A percentile compares a stretch with the other conserved stretches of the same genome.
Evolutionary conservation across 1,139 yeast species (phyloP).

Genomic region (Candida tropicalis): DNA sequence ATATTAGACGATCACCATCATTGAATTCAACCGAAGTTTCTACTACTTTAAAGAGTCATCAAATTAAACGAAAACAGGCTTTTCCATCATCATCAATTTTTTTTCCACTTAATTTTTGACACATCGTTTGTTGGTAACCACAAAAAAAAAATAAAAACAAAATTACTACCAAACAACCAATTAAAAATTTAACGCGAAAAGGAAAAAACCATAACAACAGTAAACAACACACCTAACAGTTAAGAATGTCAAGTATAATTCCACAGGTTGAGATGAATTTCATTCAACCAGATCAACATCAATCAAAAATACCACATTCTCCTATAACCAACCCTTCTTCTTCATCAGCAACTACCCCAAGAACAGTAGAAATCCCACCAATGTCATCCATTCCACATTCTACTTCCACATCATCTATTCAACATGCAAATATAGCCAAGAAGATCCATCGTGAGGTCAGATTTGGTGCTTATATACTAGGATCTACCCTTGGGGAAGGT

Average conservation of each 20-base stretch:
- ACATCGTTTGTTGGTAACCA: neutral
- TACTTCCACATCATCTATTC: constrained; percentile 6
- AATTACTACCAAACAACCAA: constrained; percentile 3
- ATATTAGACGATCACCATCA: too few species aligned
- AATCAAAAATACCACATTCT: neutral
- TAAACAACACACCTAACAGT: neutral
- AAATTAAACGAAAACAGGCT: too few species aligned
- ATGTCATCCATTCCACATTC: constrained; percentile 6
- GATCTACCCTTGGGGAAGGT: constrained; percentile 96
- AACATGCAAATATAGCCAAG: constrained; percentile 15
- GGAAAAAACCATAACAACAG: constrained; percentile 1
- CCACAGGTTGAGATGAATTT: neutral
- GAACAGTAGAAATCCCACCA: constrained; percentile 11
- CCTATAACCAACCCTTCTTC: neutral
- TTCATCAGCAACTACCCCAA: constrained; percentile 8
- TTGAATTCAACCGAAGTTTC: too few species aligned
- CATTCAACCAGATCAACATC: neutral
- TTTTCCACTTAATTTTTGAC: neutral
- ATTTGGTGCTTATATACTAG: constrained; percentile 86
- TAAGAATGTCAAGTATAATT: neutral
- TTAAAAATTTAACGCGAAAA: neutral
- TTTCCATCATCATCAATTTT: too few species aligned
- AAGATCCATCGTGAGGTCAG: constrained; percentile 58
- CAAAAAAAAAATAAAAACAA: neutral
- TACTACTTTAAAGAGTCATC: too few species aligned